Percentiles rank a stretch among this genome's conserved stretches.
Conservation (phyloP, 2,329 filamentous ascomycete species). For the Fusarium decemcellulare region DNA sequence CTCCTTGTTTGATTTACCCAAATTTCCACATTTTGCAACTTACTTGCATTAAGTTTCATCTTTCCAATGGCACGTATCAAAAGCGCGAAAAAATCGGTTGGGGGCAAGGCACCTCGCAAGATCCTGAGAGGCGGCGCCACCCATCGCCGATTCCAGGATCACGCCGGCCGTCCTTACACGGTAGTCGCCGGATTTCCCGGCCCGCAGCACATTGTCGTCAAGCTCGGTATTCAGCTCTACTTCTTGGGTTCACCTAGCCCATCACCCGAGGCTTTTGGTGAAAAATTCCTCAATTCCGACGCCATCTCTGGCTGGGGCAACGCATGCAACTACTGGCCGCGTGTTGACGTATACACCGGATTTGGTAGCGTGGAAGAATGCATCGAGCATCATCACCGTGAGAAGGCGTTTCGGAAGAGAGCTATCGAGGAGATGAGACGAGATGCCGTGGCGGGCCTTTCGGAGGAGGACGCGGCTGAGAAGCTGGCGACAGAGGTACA, state of each 20-base stretch:
- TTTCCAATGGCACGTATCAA: too few species aligned
- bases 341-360: slow-evolving; percentile 25
- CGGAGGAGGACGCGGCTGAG: slow-evolving; percentile 12
- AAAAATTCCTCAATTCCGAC: background rate
- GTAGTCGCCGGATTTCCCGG: background rate
- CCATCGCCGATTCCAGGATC: slow-evolving; percentile 53
- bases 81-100: too few species aligned
- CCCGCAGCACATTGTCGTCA: background rate
- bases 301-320: background rate
- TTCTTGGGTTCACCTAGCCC: slow-evolving; percentile 8
- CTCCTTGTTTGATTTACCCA: too few species aligned
- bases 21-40: too few species aligned
- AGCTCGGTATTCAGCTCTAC: slow-evolving; percentile 36
- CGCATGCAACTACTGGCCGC: slow-evolving; percentile 14
- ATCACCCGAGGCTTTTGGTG: slow-evolving; percentile 1
- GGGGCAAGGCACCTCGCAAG: too few species aligned
- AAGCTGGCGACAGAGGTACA: slow-evolving; percentile 13
- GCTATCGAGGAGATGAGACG: slow-evolving; percentile 8
- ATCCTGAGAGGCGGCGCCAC: too few species aligned
- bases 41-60: too few species aligned
- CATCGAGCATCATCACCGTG: slow-evolving; percentile 27
- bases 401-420: slow-evolving; percentile 22
- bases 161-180: slow-evolving; percentile 14
- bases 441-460: slow-evolving; percentile 13
- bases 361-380: slow-evolving; percentile 27